Conservation (phyloP, 495 filamentous ascomycete species). For the Polyplosphaeria fusca region DNA sequence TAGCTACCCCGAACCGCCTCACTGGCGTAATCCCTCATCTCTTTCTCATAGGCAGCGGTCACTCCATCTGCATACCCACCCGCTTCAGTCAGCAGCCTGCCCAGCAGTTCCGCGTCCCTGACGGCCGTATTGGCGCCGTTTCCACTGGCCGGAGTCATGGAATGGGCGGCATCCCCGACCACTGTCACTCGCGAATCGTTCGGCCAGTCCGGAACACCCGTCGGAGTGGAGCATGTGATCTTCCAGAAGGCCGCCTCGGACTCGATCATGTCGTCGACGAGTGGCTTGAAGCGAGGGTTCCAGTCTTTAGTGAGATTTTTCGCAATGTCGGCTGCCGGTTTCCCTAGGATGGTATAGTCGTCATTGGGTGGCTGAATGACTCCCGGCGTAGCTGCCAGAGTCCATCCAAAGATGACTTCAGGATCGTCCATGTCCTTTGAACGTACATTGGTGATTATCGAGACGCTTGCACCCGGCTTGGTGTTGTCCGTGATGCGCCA, state of each 20-base stretch:
- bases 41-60: constrained; percentile 52
- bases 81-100: constrained; percentile 45
- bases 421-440: constrained; percentile 55
- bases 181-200: constrained; percentile 56
- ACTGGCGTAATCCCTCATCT: constrained; percentile 56
- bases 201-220: constrained; percentile 49
- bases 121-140: constrained; percentile 60
- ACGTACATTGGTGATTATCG: constrained; percentile 55
- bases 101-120: constrained; percentile 50
- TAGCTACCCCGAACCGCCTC: constrained; percentile 51
- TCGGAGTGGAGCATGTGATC: constrained; percentile 53
- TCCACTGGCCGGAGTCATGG: constrained; percentile 60
- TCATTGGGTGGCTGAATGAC: constrained; percentile 51
- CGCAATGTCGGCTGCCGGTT: constrained; percentile 50
- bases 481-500: constrained; percentile 44
- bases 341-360: constrained; percentile 51
- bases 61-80: constrained; percentile 40
- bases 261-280: constrained; percentile 52
- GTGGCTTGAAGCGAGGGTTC: constrained; percentile 49
- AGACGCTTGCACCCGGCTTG: constrained; percentile 42
- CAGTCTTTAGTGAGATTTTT: constrained; percentile 48
- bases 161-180: constrained; percentile 59
- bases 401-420: constrained; percentile 53
- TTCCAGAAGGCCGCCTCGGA: constrained; percentile 55
- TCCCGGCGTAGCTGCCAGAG: constrained; percentile 51